Evolutionary conservation across 257 asterid genomes (phyloP), one percentile per base, ranked within the genome.

Genomic region (Anisodus acutangulus): DNA sequence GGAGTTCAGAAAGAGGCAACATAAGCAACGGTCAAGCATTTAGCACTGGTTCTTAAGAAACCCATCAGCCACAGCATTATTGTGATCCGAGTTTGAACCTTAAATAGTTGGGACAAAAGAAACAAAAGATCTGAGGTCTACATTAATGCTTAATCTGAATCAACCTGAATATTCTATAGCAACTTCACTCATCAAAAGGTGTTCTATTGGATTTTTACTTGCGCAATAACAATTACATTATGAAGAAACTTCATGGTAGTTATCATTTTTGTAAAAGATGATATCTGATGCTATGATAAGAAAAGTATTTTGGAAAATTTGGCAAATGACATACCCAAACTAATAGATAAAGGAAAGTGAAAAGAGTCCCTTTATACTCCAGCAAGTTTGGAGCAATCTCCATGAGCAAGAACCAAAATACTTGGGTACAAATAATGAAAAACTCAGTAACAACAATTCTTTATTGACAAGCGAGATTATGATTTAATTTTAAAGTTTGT

Each of bases 361-460:
- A 11, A 41, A 66, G 45, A 31, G 47, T 31, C 45, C 4, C 47
- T 26, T 31, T 12, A 66, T 4, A 22, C n/a, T 66, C 72, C 47
- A 66, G 47, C 9, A 66, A 31, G 19, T 31, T 66, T 31, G 19
- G 47, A 66, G 72, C 45, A 26, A 6, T 22, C 43, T 22, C 43
- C 41, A 64, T 64, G 71, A 64, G 43, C 71, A 64, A 64, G 39
- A 16, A 64, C 43, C 71, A 64, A 64, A 22, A 31, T 64, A 64
- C 17, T 10, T 22, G 17, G 43, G 43, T 26, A 64, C 8, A 64
- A 64, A 26, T 64, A 4, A 64, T 10, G 8, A 8, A 26, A 64
- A 22, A 26, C 4, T 64, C 26, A 22, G 26, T 43, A 64, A 19
- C 37, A 19, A 11, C 68, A 62, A 19, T 8, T 62, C 17, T 26